Evolutionary conservation across 2,329 filamentous ascomycete species (phyloP).

Genomic region (Whalleya microplaca): DNA sequence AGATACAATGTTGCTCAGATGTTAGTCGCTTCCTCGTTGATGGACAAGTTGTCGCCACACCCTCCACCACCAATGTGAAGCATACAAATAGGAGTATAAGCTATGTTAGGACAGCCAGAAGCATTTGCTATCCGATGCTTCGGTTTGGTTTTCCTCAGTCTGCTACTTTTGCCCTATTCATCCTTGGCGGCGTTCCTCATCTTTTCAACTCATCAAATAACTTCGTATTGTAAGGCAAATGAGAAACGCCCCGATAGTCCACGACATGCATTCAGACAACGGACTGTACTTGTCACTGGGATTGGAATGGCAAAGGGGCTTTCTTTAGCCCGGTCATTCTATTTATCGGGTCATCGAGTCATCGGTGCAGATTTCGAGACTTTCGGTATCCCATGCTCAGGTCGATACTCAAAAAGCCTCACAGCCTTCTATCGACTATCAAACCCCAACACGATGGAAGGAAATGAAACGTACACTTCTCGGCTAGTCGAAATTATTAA

Average conservation of each 20-base stretch:
- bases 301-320: constrained; percentile 75
- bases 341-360: constrained; percentile 67
- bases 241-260: background rate
- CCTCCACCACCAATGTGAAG: no score
- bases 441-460: constrained; percentile 29
- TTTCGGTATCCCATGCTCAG: constrained; percentile 50
- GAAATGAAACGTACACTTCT: constrained; percentile 56
- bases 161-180: constrained; percentile 25
- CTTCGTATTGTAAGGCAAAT: background rate
- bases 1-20: background rate
- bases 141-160: constrained; percentile 21
- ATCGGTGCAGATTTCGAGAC: constrained; percentile 70
- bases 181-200: constrained; percentile 1
- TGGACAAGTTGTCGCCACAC: background rate
- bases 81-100: background rate
- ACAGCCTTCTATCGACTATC: constrained; percentile 55
- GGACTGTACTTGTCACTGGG: constrained; percentile 71
- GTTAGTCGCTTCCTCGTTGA: background rate
- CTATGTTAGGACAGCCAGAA: background rate
- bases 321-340: constrained; percentile 66
- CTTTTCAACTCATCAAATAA: background rate
- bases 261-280: constrained; percentile 3
- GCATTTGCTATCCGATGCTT: constrained; percentile 16
- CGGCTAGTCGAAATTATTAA: constrained; percentile 62
- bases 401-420: constrained; percentile 62